Evolutionary conservation across 192 early-diverging fungal genomes (phyloP).

Genomic region (Thamnidium elegans): DNA sequence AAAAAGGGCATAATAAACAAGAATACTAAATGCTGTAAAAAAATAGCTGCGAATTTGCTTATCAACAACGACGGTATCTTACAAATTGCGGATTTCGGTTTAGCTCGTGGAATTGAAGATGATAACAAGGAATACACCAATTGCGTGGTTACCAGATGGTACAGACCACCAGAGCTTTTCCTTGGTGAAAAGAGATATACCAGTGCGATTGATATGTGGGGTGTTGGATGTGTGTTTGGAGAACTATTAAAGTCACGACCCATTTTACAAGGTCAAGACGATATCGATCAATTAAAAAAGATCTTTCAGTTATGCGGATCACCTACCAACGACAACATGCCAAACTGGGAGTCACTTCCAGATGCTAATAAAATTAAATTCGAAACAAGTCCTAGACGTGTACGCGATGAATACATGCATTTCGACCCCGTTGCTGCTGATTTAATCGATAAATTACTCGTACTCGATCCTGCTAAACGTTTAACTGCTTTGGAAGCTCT

Average conservation of each 20-base stretch:
- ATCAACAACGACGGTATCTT: slow-evolving; percentile 89
- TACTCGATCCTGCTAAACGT: slow-evolving; percentile 72
- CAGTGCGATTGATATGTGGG: slow-evolving; percentile 97
- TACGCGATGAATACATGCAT: slow-evolving; percentile 59
- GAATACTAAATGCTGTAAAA: slow-evolving; percentile 3
- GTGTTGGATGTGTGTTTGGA: slow-evolving; percentile 95
- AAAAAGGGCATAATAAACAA: neutral
- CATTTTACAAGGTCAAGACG: slow-evolving; percentile 78
- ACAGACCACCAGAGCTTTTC: slow-evolving; percentile 95
- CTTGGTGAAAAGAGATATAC: slow-evolving; percentile 81
- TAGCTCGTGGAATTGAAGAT: slow-evolving; percentile 76
- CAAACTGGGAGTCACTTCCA: slow-evolving; percentile 64
- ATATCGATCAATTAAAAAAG: slow-evolving; percentile 80
- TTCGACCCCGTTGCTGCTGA: slow-evolving; percentile 63
- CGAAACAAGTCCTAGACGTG: slow-evolving; percentile 50
- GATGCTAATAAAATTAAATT: slow-evolving; percentile 50
- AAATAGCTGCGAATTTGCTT: slow-evolving; percentile 85
- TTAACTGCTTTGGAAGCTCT: slow-evolving; percentile 73
- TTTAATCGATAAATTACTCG: slow-evolving; percentile 75
- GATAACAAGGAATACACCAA: slow-evolving; percentile 73
- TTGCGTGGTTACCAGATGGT: slow-evolving; percentile 95
- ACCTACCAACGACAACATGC: slow-evolving; percentile 79
- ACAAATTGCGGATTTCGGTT: slow-evolving; percentile 95
- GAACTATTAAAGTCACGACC: slow-evolving; percentile 87
- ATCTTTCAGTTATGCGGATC: slow-evolving; percentile 92